Evolutionary conservation across 345 rosid species (phyloP).

Genomic region (Camelina laxa): DNA sequence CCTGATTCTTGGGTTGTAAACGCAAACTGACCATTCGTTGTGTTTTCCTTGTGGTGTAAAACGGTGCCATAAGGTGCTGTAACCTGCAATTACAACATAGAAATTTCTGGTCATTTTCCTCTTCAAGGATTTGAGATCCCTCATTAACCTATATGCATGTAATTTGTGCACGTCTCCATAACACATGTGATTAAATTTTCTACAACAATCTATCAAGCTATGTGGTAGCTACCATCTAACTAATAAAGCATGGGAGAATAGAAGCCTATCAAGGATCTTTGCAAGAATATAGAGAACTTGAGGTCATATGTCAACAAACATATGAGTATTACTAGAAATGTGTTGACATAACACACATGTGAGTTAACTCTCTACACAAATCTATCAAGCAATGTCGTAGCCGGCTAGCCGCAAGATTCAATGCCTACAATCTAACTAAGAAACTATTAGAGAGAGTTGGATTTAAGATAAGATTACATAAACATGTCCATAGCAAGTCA

Average conservation of each 20-base stretch:
- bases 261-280: not conserved
- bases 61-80: constrained; percentile 74
- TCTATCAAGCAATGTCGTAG: not conserved
- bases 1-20: constrained; percentile 85
- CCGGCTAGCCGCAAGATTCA: not conserved
- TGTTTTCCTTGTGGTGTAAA: constrained; percentile 64
- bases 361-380: too few relatives aligned
- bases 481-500: not conserved
- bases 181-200: not conserved
- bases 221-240: not conserved
- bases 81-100: constrained; percentile 50
- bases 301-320: not conserved
- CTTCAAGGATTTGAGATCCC: not conserved
- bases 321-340: not conserved
- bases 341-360: too few relatives aligned
- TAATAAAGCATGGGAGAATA: not conserved
- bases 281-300: not conserved
- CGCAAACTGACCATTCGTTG: constrained; percentile 82
- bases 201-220: constrained; percentile 3
- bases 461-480: constrained; percentile 4
- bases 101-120: not conserved
- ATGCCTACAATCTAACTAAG: not conserved
- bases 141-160: not conserved
- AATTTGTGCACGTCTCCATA: not conserved
- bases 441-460: not conserved